Percentiles rank a stretch among this genome's conserved stretches.
phyloP scores from a whole-genome alignment of 148 eudicot species.

The Chenopodium suecicum region DNA sequence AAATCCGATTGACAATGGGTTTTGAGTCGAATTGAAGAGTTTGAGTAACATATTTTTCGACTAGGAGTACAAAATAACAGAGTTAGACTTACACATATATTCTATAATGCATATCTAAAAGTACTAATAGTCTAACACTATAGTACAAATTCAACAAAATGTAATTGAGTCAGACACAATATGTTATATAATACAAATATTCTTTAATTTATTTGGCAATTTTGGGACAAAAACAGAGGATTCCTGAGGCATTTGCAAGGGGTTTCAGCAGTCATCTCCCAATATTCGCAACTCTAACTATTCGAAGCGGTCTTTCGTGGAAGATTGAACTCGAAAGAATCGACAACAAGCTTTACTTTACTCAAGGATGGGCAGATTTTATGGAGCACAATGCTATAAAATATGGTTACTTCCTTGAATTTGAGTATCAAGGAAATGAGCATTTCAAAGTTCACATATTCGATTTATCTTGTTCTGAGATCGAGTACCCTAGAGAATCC shows the following conservation, averaged over 20 bases:
- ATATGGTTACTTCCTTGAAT: constrained; percentile 22
- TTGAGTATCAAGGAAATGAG: constrained; percentile 7
- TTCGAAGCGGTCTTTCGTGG: constrained; percentile 18
- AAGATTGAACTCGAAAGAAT: constrained; percentile 3
- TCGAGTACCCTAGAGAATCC: constrained; percentile 10
- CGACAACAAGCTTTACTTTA: constrained; percentile 19
- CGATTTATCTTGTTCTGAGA: constrained; percentile 26
- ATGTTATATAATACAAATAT: too few relatives aligned
- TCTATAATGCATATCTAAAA: too few relatives aligned
- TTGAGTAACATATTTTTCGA: too few relatives aligned
- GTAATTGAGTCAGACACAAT: too few relatives aligned
- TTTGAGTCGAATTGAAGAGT: too few relatives aligned
- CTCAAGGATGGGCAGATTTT: constrained; percentile 22
- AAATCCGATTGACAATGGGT: too few relatives aligned
- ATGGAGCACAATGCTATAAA: constrained; percentile 11
- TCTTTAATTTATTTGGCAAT: too few relatives aligned
- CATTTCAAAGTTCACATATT: constrained; percentile 18
- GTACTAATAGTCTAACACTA: too few relatives aligned
- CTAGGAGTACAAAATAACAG: too few relatives aligned
- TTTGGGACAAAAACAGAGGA: constrained; percentile 11
- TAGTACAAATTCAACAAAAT: too few relatives aligned
- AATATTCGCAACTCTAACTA: constrained; percentile 10
- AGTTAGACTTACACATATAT: too few relatives aligned
- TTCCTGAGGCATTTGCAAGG: constrained; percentile 16
- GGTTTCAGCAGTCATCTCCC: background rate